These are phyloP conservation scores for Nannochloropsis oceanica DNA, from an alignment of 108 stramenopile genomes.

Conservation along the genomic window DNA sequence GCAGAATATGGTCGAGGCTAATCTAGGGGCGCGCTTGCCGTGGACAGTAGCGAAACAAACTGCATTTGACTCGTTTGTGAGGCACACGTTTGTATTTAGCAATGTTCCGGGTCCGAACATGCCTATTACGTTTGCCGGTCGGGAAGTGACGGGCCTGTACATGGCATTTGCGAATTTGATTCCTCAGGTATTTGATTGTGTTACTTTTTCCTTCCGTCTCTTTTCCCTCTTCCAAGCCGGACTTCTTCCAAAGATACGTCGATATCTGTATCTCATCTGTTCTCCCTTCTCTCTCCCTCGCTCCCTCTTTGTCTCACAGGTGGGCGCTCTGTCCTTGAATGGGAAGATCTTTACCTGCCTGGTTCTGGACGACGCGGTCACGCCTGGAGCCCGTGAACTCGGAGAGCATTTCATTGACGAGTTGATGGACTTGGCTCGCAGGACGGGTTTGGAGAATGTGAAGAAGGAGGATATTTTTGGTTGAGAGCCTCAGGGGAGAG, in stretches of 20 bases:
- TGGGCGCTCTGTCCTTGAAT: neutral
- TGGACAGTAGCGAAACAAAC: slow-evolving; percentile 23
- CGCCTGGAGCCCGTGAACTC: neutral
- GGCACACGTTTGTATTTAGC: slow-evolving; percentile 35
- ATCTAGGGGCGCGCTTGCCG: slow-evolving; percentile 22
- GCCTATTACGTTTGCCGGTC: slow-evolving; percentile 20
- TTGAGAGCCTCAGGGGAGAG: neutral
- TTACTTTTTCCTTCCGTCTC: neutral
- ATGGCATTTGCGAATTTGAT: slow-evolving; percentile 36
- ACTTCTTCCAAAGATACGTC: neutral
- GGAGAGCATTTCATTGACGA: neutral
- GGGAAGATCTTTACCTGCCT: neutral
- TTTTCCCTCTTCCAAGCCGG: neutral
- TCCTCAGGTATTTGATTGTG: slow-evolving; percentile 11
- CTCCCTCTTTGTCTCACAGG: neutral
- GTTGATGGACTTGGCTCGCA: neutral
- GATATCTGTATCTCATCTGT: neutral
- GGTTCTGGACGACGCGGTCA: neutral
- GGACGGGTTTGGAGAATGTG: neutral
- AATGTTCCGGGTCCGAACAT: slow-evolving; percentile 38
- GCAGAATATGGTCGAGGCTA: slow-evolving; percentile 26
- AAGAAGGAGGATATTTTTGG: neutral
- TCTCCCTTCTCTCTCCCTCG: neutral
- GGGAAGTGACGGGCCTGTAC: slow-evolving; percentile 11
- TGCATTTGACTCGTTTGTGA: slow-evolving; percentile 22